A percentile compares a stretch with the other conserved stretches of the same genome.
Conservation (phyloP, 2,329 filamentous ascomycete species). For the Clarireedia monteithiana region DNA sequence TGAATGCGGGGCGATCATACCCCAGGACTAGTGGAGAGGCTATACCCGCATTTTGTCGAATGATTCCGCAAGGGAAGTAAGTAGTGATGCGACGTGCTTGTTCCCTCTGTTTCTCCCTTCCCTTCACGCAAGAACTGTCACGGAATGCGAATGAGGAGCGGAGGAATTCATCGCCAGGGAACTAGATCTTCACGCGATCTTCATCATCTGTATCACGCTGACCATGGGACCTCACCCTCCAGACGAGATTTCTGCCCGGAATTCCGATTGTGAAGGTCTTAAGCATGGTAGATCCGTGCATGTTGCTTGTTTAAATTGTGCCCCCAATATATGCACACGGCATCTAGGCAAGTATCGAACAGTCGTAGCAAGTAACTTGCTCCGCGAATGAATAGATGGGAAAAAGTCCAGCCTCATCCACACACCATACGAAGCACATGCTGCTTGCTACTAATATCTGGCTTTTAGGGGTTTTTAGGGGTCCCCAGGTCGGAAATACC, state of each 20-base stretch:
- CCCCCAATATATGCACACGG: background rate
- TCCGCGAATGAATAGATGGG: too few species aligned
- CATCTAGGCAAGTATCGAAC: background rate
- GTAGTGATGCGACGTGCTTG: background rate
- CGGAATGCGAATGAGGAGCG: too few species aligned
- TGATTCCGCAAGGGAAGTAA: conserved; percentile 1
- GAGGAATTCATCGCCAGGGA: too few species aligned
- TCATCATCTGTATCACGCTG: too few species aligned
- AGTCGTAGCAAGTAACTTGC: too few species aligned
- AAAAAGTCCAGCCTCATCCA: too few species aligned
- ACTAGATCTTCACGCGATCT: too few species aligned
- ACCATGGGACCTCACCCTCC: too few species aligned
- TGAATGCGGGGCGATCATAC: conserved; percentile 7
- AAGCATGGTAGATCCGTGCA: background rate
- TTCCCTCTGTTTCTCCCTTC: background rate
- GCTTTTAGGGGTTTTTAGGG: too few species aligned
- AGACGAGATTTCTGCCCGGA: background rate
- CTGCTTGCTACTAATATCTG: background rate
- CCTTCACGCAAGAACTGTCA: background rate
- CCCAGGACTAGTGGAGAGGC: conserved; percentile 2
- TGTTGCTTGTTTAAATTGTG: background rate
- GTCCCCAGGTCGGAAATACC: background rate
- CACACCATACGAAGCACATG: too few species aligned
- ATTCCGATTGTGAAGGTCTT: background rate
- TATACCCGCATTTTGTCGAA: conserved; percentile 1